These are phyloP conservation scores for Periconia sp. DNA, from an alignment of 2,329 filamentous ascomycete genomes.

Conservation along the genomic window DNA sequence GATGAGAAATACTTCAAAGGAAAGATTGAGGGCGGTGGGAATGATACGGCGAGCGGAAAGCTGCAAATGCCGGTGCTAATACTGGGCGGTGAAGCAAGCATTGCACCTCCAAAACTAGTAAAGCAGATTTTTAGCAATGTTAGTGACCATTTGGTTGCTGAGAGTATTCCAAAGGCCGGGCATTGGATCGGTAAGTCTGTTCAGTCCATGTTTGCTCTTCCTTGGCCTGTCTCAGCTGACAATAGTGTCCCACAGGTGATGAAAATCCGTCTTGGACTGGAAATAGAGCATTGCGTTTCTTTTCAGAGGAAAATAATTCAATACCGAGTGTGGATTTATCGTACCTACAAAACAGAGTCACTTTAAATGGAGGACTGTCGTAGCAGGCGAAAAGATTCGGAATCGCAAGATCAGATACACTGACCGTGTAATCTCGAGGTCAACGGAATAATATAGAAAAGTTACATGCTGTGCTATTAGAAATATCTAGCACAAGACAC, in stretches of 20 bases:
- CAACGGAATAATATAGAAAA: no score
- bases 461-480: no score
- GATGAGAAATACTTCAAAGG: slow-evolving; percentile 48
- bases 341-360: slow-evolving; percentile 20
- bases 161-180: slow-evolving; percentile 46
- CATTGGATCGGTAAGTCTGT: slow-evolving; percentile 44
- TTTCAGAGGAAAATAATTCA: slow-evolving; percentile 15
- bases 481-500: no score
- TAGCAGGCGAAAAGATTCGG: no score
- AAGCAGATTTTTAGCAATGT: slow-evolving; percentile 24
- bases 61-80: slow-evolving; percentile 39
- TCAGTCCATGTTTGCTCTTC: neutral
- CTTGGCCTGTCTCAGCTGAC: neutral
- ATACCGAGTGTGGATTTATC: slow-evolving; percentile 19
- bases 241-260: slow-evolving; percentile 13
- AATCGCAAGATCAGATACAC: no score
- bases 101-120: slow-evolving; percentile 18
- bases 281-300: slow-evolving; percentile 20
- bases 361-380: slow-evolving; percentile 3
- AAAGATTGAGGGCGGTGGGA: slow-evolving; percentile 24
- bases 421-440: no score
- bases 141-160: slow-evolving; percentile 29
- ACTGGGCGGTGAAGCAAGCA: slow-evolving; percentile 46
- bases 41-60: no score
- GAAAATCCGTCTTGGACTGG: slow-evolving; percentile 29